Evolutionary conservation across 805 yeast genomes (phyloP).

Genomic region (Hermanozyma aechmeae): DNA sequence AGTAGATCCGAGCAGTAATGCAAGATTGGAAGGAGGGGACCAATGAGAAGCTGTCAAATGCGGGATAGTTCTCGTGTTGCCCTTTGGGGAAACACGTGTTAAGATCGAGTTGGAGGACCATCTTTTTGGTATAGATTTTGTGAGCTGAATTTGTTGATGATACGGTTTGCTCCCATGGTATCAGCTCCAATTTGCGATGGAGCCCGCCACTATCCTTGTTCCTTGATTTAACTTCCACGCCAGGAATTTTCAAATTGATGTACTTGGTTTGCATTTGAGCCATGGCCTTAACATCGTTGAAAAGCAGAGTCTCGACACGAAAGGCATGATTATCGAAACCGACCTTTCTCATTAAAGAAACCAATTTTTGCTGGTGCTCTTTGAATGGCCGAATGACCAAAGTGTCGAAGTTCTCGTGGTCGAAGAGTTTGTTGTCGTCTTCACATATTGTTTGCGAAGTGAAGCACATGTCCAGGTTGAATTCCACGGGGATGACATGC

Average conservation of each 20-base stretch:
- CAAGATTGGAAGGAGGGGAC: conserved; percentile 34
- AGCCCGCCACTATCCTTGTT: conserved; percentile 12
- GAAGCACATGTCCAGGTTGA: conserved; percentile 31
- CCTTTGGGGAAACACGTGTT: conserved; percentile 21
- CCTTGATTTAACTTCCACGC: conserved; percentile 8
- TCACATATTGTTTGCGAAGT: conserved; percentile 21
- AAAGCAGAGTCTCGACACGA: conserved; percentile 26
- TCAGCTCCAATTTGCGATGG: conserved; percentile 12
- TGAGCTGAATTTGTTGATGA: conserved; percentile 8
- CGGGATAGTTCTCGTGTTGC: conserved; percentile 4
- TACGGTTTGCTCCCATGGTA: conserved; percentile 21
- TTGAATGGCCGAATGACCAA: conserved; percentile 25
- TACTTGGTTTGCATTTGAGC: conserved; percentile 26
- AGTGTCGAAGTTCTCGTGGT: conserved; percentile 20
- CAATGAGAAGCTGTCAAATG: conserved; percentile 22
- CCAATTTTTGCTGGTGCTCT: conserved; percentile 15
- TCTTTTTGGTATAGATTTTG: conserved; percentile 17
- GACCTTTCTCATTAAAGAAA: conserved; percentile 20
- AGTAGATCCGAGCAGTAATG: conserved; percentile 25
- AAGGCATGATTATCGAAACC: conserved; percentile 21
- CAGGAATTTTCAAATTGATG: conserved; percentile 18
- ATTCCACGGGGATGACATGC: conserved; percentile 28
- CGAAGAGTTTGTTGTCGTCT: conserved; percentile 11
- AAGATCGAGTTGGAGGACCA: conserved; percentile 20
- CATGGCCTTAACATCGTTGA: conserved; percentile 25